Base-by-base conservation (phyloP, 2,329 filamentous ascomycete genomes). In the Pseudogymnoascus sp. region DNA sequence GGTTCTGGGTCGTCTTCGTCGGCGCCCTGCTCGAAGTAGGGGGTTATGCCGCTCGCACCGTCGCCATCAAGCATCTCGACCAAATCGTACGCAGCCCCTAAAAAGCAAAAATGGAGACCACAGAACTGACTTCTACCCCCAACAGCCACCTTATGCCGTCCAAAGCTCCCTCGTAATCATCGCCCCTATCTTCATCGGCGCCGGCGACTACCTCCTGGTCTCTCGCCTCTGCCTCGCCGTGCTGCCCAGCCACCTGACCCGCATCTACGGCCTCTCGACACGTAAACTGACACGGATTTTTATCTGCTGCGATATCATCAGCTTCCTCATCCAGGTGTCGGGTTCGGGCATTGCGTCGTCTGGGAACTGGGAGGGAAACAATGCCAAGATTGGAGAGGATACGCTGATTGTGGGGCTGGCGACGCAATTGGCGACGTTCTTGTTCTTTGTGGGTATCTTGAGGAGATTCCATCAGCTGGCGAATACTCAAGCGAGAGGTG, bases 191-290 rank as follows among this genome's bases (percentile, higher is more conserved):
- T 74, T 81, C 59, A 68, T 81, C 57, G 78, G 78, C 14, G 79
- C 79, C 0, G 78, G 77, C 1, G 77, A 81, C 61, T 82, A 82
- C 67, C 73, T 81, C 59, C 74, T 81, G 50, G 75, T 82, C 59
- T 78, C 76, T n/a, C 74, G 76, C 11, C 69, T 82, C 5, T 76
- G 79, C 60, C 68, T 73, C 9, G 67, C 70, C 9, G 73, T 74
- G 8, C 71, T 78, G 1, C 73, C 74, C 1, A 61, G 64, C 0
- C 63, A 67, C 0, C 67, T 68, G 1, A 75, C 75, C 22, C 70
- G 64, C 5, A 71, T 76, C 28, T 72, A 76, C 43, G 71, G 69
- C 4, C 71, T 78, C 20, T 70, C 68, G 2, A 74, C 73, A 2
- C 69, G 65, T 14, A 72, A 72, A 47, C 69, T 81, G 2, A 80